phyloP scores from a whole-genome alignment of 2,329 filamentous ascomycete genomes.

The Clarireedia monteithiana region DNA sequence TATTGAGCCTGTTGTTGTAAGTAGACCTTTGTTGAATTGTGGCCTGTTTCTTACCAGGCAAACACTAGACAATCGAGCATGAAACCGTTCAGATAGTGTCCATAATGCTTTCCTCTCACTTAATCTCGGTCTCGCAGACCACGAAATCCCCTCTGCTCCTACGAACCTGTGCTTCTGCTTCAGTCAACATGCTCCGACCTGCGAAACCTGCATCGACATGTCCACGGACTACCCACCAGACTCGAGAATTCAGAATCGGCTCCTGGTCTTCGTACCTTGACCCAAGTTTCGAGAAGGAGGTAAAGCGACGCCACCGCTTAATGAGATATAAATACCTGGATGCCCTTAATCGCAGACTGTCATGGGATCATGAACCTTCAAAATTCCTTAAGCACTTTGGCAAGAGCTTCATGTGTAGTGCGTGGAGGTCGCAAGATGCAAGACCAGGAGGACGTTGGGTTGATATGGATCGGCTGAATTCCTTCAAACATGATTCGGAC shows the following conservation, averaged over 20 bases:
- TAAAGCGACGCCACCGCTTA: slow-evolving; percentile 37
- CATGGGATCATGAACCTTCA: slow-evolving; percentile 39
- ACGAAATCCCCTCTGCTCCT: slow-evolving; percentile 8
- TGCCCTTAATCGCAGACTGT: slow-evolving; percentile 35
- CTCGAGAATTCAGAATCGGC: slow-evolving; percentile 41
- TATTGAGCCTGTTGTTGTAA: too few relatives aligned
- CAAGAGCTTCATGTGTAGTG: slow-evolving; percentile 36
- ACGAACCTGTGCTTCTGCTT: slow-evolving; percentile 8
- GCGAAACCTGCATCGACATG: slow-evolving; percentile 7
- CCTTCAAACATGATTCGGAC: slow-evolving; percentile 6
- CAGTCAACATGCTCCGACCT: slow-evolving; percentile 12
- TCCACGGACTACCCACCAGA: slow-evolving; percentile 30
- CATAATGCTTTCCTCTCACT: slow-evolving; percentile 24
- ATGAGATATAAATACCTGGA: slow-evolving; percentile 41
- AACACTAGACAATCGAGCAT: slow-evolving; percentile 11
- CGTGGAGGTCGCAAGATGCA: slow-evolving; percentile 30
- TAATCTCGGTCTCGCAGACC: slow-evolving; percentile 15
- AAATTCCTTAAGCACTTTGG: slow-evolving; percentile 25
- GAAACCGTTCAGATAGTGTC: slow-evolving; percentile 13
- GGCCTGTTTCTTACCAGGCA: too few relatives aligned
- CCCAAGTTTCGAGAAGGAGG: slow-evolving; percentile 35
- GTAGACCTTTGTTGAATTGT: too few relatives aligned
- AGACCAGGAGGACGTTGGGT: slow-evolving; percentile 29
- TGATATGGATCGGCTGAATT: slow-evolving; percentile 28
- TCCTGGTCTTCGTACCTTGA: slow-evolving; percentile 38